These are phyloP conservation scores for Emmonsia crescens DNA, from an alignment of 2,329 filamentous ascomycete species.

Conservation along the genomic window DNA sequence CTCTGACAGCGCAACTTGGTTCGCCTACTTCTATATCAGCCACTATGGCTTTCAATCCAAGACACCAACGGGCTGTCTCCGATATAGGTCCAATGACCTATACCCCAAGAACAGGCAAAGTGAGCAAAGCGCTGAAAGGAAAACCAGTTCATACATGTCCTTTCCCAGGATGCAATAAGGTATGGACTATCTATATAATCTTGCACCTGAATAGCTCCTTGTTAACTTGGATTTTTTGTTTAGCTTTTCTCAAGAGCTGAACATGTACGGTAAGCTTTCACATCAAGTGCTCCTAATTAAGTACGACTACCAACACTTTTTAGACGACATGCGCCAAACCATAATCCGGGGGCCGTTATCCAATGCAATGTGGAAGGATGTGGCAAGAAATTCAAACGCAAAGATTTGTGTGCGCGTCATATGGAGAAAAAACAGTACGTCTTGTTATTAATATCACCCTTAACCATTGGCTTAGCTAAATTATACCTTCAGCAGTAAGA, in stretches of 20 bases:
- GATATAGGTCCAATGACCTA: slow-evolving; percentile 28
- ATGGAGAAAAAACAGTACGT: slow-evolving; percentile 40
- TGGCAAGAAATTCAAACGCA: slow-evolving; percentile 38
- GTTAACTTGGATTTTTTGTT: slow-evolving; percentile 12
- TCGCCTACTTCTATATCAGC: neutral
- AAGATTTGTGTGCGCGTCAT: slow-evolving; percentile 38
- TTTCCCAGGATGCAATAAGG: slow-evolving; percentile 39
- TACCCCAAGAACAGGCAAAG: slow-evolving; percentile 40
- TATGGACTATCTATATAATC: slow-evolving; percentile 22
- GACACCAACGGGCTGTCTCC: neutral
- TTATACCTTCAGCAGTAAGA: neutral
- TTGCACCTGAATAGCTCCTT: slow-evolving; percentile 1
- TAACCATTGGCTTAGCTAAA: neutral
- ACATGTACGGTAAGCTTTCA: slow-evolving; percentile 29
- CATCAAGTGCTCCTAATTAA: neutral
- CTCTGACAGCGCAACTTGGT: neutral
- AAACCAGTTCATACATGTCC: slow-evolving; percentile 41
- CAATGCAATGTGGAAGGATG: slow-evolving; percentile 35
- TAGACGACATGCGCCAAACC: slow-evolving; percentile 41
- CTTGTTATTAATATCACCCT: neutral
- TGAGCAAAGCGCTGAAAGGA: slow-evolving; percentile 26
- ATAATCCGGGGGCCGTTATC: slow-evolving; percentile 38
- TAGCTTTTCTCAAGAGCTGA: slow-evolving; percentile 42
- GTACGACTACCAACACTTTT: neutral
- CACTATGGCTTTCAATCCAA: neutral